phyloP scores from a whole-genome alignment of 345 rosid genomes.

The Trapa bicornis region DNA sequence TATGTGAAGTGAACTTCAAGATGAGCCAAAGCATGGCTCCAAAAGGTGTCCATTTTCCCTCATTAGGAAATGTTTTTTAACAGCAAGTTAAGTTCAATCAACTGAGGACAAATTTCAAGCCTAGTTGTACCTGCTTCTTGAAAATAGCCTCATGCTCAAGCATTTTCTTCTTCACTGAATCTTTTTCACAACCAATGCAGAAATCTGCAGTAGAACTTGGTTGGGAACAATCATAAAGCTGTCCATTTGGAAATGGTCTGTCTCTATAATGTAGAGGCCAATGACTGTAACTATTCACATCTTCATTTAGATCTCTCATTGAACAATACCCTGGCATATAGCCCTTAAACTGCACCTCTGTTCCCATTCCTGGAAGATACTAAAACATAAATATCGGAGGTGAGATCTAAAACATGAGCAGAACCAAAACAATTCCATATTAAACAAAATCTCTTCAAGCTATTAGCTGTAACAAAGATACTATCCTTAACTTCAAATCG shows the following conservation, averaged over 20 bases:
- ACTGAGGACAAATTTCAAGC: neutral
- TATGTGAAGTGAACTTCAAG: neutral
- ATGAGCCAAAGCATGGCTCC: neutral
- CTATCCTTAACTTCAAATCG: too few relatives aligned
- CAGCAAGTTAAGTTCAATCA: neutral
- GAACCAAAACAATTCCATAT: too few relatives aligned
- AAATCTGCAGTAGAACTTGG: conserved; percentile 35
- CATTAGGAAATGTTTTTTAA: too few relatives aligned
- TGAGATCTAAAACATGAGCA: too few relatives aligned
- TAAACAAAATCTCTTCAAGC: too few relatives aligned
- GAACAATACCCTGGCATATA: conserved; percentile 45
- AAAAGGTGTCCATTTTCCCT: neutral
- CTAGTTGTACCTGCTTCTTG: conserved; percentile 54
- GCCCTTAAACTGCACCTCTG: conserved; percentile 60
- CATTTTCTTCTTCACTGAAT: conserved; percentile 55
- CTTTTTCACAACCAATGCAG: conserved; percentile 40
- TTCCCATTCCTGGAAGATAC: conserved; percentile 49
- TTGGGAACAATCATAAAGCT: conserved; percentile 32
- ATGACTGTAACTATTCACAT: conserved; percentile 36
- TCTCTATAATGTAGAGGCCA: conserved; percentile 47
- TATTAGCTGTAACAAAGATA: too few relatives aligned
- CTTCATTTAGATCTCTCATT: conserved; percentile 64
- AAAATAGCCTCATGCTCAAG: conserved; percentile 79
- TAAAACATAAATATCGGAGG: too few relatives aligned
- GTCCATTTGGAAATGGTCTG: conserved; percentile 33